phyloP scores from a whole-genome alignment of 768 basidiomycete genomes.

The Leccinum uliginosum region DNA sequence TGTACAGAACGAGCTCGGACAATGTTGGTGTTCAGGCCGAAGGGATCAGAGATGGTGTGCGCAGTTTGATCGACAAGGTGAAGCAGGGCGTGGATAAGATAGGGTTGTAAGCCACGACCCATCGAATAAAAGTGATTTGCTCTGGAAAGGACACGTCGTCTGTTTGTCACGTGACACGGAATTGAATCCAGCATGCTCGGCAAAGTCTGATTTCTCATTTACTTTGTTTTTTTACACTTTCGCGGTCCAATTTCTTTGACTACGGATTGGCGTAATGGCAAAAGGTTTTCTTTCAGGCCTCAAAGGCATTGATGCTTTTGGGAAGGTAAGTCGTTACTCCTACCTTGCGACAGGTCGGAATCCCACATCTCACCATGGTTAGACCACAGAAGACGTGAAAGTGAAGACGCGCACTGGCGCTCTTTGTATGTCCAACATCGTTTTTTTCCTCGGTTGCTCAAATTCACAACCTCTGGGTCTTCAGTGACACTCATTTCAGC shows the following conservation, averaged over 20 bases:
- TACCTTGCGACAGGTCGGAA: constrained; percentile 5
- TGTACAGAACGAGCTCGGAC: constrained; percentile 80
- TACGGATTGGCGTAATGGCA: constrained; percentile 49
- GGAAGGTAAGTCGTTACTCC: constrained; percentile 63
- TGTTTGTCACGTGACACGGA: constrained; percentile 22
- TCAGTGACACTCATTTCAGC: constrained; percentile 89
- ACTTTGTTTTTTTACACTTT: constrained; percentile 5
- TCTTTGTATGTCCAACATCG: constrained; percentile 54
- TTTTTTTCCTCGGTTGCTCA: not conserved
- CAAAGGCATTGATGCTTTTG: constrained; percentile 97
- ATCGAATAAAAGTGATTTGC: not conserved
- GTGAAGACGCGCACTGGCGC: constrained; percentile 96
- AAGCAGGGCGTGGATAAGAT: constrained; percentile 76
- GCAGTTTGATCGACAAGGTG: constrained; percentile 83
- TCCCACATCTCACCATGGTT: constrained; percentile 8
- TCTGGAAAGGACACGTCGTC: constrained; percentile 23
- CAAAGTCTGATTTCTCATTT: not conserved
- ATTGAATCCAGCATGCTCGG: not conserved
- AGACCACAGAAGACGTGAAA: constrained; percentile 99
- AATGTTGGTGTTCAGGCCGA: constrained; percentile 75
- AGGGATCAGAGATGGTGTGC: constrained; percentile 84
- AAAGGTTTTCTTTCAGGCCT: constrained; percentile 73
- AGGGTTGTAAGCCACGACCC: too few species aligned
- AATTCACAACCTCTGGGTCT: constrained; percentile 6
- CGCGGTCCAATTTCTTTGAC: constrained; percentile 12